A percentile compares a stretch with the other conserved stretches of the same genome.
phyloP scores from a whole-genome alignment of 2,329 filamentous ascomycete species.

The Cladosporium sp. region DNA sequence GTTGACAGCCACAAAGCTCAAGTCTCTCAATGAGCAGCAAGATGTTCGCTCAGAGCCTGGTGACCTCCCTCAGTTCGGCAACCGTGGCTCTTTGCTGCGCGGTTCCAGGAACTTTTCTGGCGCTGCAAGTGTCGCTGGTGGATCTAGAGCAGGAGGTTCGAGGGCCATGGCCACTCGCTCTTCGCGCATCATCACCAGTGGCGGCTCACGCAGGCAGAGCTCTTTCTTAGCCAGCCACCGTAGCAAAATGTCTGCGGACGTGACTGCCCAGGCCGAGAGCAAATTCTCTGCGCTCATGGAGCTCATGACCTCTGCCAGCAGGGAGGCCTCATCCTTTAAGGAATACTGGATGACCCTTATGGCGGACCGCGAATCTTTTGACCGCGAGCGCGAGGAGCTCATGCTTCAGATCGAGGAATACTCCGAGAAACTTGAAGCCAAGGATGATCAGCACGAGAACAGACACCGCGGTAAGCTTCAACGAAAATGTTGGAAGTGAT shows the following conservation, averaged over 20 bases:
- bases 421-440: slow-evolving; percentile 23
- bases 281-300: slow-evolving; percentile 31
- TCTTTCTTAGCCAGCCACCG: slow-evolving; percentile 24
- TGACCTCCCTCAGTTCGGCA: slow-evolving; percentile 13
- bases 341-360: slow-evolving; percentile 28
- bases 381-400: slow-evolving; percentile 27
- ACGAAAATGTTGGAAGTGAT: background rate
- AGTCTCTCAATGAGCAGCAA: slow-evolving; percentile 12
- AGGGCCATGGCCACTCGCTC: slow-evolving; percentile 13
- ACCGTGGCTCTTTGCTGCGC: slow-evolving; percentile 11
- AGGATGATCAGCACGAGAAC: slow-evolving; percentile 16
- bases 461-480: background rate
- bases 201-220: slow-evolving; percentile 19
- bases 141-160: background rate
- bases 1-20: slow-evolving; percentile 21
- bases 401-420: slow-evolving; percentile 27
- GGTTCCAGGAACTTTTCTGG: slow-evolving; percentile 7
- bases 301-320: slow-evolving; percentile 27
- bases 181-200: slow-evolving; percentile 18
- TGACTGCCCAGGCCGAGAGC: slow-evolving; percentile 27
- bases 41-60: slow-evolving; percentile 22
- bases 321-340: slow-evolving; percentile 27
- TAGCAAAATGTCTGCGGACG: slow-evolving; percentile 26
- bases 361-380: slow-evolving; percentile 26
- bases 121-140: slow-evolving; percentile 2